These are phyloP conservation scores for Handroanthus guayacan DNA, from an alignment of 257 asterid species.

Conservation along the genomic window DNA sequence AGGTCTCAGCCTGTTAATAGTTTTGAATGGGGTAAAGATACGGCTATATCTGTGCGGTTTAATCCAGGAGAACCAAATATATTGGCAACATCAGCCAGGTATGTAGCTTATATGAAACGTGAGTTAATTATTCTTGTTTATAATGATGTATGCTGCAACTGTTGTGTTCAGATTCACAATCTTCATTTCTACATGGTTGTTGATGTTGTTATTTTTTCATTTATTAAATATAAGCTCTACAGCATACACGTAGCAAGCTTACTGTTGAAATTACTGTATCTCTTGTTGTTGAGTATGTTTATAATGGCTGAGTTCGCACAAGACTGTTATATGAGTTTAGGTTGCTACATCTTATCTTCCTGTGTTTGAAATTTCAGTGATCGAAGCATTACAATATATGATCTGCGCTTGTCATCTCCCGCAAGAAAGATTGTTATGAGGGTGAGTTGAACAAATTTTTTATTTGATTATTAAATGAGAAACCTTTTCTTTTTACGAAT, in stretches of 20 bases:
- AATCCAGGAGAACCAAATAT: slow-evolving; percentile 94
- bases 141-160: slow-evolving; percentile 4
- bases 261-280: slow-evolving; percentile 8
- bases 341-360: slow-evolving; percentile 26
- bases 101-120: slow-evolving; percentile 26
- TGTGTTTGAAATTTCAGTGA: slow-evolving; percentile 62
- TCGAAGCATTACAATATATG: slow-evolving; percentile 88
- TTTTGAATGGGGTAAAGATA: slow-evolving; percentile 82
- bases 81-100: slow-evolving; percentile 93
- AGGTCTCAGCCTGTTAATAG: slow-evolving; percentile 94
- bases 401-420: slow-evolving; percentile 78
- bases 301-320: slow-evolving; percentile 17
- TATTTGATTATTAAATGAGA: slow-evolving; percentile 11
- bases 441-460: slow-evolving; percentile 49
- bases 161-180: slow-evolving; percentile 24
- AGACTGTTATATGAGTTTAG: slow-evolving; percentile 9
- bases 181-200: slow-evolving; percentile 7
- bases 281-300: slow-evolving; percentile 21
- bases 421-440: slow-evolving; percentile 83
- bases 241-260: slow-evolving; percentile 2
- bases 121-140: slow-evolving; percentile 26
- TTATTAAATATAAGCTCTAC: slow-evolving; percentile 6
- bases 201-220: background rate
- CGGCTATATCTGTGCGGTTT: slow-evolving; percentile 81
- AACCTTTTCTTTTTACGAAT: background rate